Conservation (phyloP, 2,329 filamentous ascomycete genomes). For the Fusarium tupiense region DNA sequence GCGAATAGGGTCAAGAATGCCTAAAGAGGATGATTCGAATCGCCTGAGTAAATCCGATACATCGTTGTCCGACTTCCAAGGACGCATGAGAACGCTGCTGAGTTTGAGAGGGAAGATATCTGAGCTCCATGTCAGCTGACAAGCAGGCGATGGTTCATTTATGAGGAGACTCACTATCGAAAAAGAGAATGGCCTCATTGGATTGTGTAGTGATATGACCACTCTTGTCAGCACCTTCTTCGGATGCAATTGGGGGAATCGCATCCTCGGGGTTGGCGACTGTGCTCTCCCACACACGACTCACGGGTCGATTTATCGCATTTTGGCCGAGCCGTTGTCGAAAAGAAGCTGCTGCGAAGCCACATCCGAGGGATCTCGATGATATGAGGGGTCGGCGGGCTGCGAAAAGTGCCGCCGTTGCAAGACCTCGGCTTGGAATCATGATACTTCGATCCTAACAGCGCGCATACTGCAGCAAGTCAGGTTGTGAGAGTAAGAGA, state of each 20-base stretch:
- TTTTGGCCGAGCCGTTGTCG: slow-evolving; percentile 14
- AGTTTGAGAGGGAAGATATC: slow-evolving; percentile 87
- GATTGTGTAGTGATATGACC: slow-evolving; percentile 83
- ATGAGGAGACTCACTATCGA: slow-evolving; percentile 73
- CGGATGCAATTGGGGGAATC: slow-evolving; percentile 16
- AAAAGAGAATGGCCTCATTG: slow-evolving; percentile 87
- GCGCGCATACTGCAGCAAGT: slow-evolving; percentile 15
- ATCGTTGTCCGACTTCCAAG: slow-evolving; percentile 61
- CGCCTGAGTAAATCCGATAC: slow-evolving; percentile 60
- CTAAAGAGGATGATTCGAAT: slow-evolving; percentile 62
- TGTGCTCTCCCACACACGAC: slow-evolving; percentile 43
- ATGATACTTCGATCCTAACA: slow-evolving; percentile 32
- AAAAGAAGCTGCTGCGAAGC: slow-evolving; percentile 21
- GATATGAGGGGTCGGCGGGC: slow-evolving; percentile 33
- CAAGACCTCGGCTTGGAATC: slow-evolving; percentile 44
- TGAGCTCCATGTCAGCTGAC: slow-evolving; percentile 47
- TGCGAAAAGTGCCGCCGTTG: slow-evolving; percentile 37
- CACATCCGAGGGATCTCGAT: slow-evolving; percentile 9
- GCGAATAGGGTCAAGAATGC: slow-evolving; percentile 61
- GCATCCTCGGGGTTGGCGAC: slow-evolving; percentile 24
- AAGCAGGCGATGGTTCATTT: background rate
- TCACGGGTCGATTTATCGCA: background rate
- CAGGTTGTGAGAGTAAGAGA: background rate
- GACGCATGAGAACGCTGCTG: slow-evolving; percentile 56
- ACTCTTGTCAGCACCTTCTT: slow-evolving; percentile 68